Percentiles rank a stretch among this genome's conserved stretches.
These are phyloP conservation scores for Lodderomyces margitis DNA, from an alignment of 1,139 yeast genomes.

Conservation along the genomic window DNA sequence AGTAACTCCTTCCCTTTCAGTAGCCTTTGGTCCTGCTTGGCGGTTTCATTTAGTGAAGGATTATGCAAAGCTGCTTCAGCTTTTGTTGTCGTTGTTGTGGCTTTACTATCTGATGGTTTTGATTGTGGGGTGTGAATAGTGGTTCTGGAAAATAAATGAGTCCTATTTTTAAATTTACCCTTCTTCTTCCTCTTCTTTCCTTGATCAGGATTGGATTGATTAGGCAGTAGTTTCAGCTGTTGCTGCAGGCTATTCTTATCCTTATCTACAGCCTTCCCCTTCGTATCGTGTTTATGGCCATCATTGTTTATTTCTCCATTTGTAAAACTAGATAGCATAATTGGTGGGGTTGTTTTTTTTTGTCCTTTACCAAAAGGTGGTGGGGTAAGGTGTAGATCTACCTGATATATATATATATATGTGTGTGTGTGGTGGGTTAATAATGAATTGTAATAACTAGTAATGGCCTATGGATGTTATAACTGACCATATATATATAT, in stretches of 20 bases:
- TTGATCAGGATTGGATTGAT: background rate
- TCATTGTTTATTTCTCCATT: slow-evolving; percentile 1
- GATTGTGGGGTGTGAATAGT: background rate
- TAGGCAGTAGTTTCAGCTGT: background rate
- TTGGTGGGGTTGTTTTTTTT: slow-evolving; percentile 4
- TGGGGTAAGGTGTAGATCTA: too few species aligned
- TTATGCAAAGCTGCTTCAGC: background rate
- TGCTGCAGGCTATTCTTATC: background rate
- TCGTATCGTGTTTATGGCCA: background rate
- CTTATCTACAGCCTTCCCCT: background rate
- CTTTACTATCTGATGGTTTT: background rate
- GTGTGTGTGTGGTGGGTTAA: too few species aligned
- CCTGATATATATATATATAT: too few species aligned
- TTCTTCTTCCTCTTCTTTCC: slow-evolving; percentile 1
- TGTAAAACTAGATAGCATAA: slow-evolving; percentile 1
- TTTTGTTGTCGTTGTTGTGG: background rate
- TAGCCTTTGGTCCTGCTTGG: background rate
- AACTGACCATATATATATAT: too few species aligned
- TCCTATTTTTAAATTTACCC: background rate
- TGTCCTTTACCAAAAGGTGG: background rate
- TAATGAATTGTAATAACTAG: too few species aligned
- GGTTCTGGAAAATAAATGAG: background rate
- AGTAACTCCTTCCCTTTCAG: background rate
- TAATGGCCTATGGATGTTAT: too few species aligned
- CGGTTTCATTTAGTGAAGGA: background rate